Base-by-base conservation (phyloP, 2,329 filamentous ascomycete genomes). In the Sordariomycetes sp. region DNA sequence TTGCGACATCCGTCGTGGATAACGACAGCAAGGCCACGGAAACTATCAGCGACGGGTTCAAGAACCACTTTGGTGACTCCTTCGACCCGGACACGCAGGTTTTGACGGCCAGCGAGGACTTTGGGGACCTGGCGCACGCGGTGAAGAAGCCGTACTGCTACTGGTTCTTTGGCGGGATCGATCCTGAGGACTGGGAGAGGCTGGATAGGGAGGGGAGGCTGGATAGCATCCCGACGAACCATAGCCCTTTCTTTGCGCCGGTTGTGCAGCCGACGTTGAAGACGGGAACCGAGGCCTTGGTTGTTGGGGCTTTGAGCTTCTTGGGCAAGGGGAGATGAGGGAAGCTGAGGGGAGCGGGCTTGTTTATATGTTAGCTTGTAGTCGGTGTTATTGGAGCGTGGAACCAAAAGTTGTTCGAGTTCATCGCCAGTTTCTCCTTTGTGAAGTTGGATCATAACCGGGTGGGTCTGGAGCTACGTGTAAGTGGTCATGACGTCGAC, bases 41-140 rank as follows among this genome's bases (percentile, higher is more conserved):
- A 3, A 64, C 62, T 10, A 65, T 84, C 0, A 72, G 73, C 20
- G 63, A 66, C 2, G 66, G 69, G 0, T 83, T 82, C 60, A 59
- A 61, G 0, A 60, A 65, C 1, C 75, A 78, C 58, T 82, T 83
- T 17, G 51, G 60, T 12, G 67, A 69, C 1, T 61, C 63, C 0
- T 62, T 73, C 42, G 66, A 72, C 12, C 60, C 68, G 0, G 65
- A 76, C 13, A 69, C 71, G 17, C 65, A 71, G n/a, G 68, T 70
- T 0, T 61, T 76, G 0, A 66, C 70, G 2, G 76, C 73, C 0
- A 78, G 74, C 51, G 83, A 86, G 62, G 82, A 86, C 60, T 84
- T 85, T 34, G 61, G 61, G 0, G 61, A 65, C 6, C 52, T 68
- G 3, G 64, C 66, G 1, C 60, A 61, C 8, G 59, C 0, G 6